A percentile compares a stretch with the other conserved stretches of the same genome.
Evolutionary conservation across 768 basidiomycete species (phyloP).

Genomic region (Neoboletus brunneissimus): DNA sequence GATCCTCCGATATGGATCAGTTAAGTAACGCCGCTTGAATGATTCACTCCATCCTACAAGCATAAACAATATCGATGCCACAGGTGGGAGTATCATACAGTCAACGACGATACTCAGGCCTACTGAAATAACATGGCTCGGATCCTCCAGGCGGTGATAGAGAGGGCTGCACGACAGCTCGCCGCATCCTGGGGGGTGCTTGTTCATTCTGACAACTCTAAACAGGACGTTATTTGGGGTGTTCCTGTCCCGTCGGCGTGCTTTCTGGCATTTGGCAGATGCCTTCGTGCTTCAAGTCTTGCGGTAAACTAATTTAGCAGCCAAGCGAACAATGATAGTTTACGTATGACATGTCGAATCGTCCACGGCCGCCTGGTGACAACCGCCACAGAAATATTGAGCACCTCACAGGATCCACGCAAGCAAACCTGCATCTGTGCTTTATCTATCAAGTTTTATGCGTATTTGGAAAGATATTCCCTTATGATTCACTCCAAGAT

Average conservation of each 20-base stretch:
- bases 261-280: not conserved
- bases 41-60: not conserved
- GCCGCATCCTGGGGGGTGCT: not conserved
- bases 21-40: slow-evolving; percentile 7
- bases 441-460: not conserved
- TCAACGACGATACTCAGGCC: not conserved
- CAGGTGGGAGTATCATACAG: not conserved
- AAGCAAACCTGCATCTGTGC: not conserved
- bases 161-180: not conserved
- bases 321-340: not conserved
- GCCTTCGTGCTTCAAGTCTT: not conserved
- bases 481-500: not conserved
- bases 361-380: not conserved
- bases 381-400: slow-evolving; percentile 2
- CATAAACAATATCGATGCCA: not conserved
- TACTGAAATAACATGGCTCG: not conserved
- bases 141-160: not conserved
- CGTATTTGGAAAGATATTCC: not conserved
- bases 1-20: slow-evolving; percentile 2
- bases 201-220: not conserved
- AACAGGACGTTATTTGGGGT: not conserved
- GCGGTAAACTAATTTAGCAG: not conserved
- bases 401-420: slow-evolving; percentile 5
- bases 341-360: not conserved
- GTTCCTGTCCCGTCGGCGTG: not conserved